Evolutionary conservation across 164 flowering plant species (phyloP).

Genomic region (Protea cynaroides): DNA sequence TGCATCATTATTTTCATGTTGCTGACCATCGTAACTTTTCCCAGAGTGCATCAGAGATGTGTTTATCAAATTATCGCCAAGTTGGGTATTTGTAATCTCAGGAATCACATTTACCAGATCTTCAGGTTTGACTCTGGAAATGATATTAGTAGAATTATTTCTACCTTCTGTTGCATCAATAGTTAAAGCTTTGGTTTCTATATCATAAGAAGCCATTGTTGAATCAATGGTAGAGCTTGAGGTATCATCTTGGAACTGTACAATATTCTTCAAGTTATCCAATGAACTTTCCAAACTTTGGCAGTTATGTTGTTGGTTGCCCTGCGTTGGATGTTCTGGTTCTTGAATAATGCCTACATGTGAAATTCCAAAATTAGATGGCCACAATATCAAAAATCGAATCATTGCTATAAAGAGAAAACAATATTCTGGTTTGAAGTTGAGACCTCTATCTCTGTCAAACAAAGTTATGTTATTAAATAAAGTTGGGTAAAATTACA

Average conservation of each 20-base stretch:
- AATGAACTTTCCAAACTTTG: constrained; percentile 8
- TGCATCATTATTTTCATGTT: constrained; percentile 4
- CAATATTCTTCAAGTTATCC: constrained; percentile 3
- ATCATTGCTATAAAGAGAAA: no score
- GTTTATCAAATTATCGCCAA: constrained; percentile 5
- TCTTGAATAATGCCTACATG: constrained; percentile 18
- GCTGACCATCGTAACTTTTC: constrained; percentile 10
- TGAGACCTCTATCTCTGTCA: no score
- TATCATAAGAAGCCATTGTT: constrained; percentile 6
- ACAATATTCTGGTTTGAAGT: no score
- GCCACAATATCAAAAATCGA: no score
- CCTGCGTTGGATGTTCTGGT: not conserved
- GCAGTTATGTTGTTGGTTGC: constrained; percentile 14
- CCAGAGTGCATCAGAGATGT: constrained; percentile 4
- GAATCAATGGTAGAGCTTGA: constrained; percentile 9
- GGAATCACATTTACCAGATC: not conserved
- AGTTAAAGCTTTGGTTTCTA: constrained; percentile 9
- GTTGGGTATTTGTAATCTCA: constrained; percentile 4
- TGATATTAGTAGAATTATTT: not conserved
- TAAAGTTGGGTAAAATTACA: no score
- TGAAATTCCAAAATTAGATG: not conserved
- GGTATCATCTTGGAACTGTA: constrained; percentile 3
- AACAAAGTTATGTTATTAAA: no score
- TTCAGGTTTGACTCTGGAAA: constrained; percentile 7
- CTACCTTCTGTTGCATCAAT: not conserved